Evolutionary conservation across 176 grass and related monocot species (phyloP).

Genomic region (Carex parvula): DNA sequence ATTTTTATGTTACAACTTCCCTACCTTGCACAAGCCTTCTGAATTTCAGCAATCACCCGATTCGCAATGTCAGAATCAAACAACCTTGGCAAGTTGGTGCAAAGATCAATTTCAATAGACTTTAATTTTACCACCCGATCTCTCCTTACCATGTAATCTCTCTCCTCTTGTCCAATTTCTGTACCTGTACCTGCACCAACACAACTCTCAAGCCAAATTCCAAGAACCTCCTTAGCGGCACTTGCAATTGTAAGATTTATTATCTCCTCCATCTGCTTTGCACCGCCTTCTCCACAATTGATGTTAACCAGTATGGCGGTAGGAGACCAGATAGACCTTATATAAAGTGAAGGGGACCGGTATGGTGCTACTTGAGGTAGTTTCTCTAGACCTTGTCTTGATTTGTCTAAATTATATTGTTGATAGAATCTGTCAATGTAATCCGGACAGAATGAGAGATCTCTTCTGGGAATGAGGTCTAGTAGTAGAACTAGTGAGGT

Average conservation of each 20-base stretch:
- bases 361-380: slow-evolving; percentile 49
- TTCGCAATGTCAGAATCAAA: slow-evolving; percentile 49
- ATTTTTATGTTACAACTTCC: slow-evolving; percentile 19
- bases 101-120: slow-evolving; percentile 65
- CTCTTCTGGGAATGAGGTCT: slow-evolving; percentile 66
- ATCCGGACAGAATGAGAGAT: slow-evolving; percentile 45
- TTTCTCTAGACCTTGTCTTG: slow-evolving; percentile 41
- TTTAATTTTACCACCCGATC: slow-evolving; percentile 49
- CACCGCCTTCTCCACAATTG: slow-evolving; percentile 55
- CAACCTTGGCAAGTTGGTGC: slow-evolving; percentile 58
- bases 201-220: slow-evolving; percentile 56
- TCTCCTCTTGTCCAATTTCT: slow-evolving; percentile 39
- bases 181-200: slow-evolving; percentile 16
- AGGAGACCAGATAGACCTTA: slow-evolving; percentile 54
- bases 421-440: slow-evolving; percentile 71
- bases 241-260: slow-evolving; percentile 25
- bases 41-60: slow-evolving; percentile 49
- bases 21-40: slow-evolving; percentile 53
- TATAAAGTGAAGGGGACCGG: slow-evolving; percentile 54
- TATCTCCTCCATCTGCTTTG: slow-evolving; percentile 49
- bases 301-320: slow-evolving; percentile 49
- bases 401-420: slow-evolving; percentile 41
- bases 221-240: slow-evolving; percentile 36
- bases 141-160: slow-evolving; percentile 39
- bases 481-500: slow-evolving; percentile 55